Percentiles rank a stretch among this genome's conserved stretches.
Conservation (phyloP, 2,329 filamentous ascomycete species). For the Dactylellina cionopaga region DNA sequence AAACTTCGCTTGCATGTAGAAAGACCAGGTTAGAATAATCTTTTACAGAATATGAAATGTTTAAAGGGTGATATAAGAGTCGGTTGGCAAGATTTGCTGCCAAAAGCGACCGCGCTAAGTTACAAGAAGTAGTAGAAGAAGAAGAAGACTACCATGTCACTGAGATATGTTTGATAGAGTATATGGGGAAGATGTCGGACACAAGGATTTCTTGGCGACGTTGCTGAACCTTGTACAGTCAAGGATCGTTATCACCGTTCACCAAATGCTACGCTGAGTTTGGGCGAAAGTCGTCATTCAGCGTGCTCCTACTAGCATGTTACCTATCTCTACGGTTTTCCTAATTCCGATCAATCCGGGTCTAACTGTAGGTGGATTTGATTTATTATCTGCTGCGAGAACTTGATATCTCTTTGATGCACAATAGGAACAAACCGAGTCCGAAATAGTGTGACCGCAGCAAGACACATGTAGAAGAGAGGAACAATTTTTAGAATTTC, state of each 20-base stretch:
- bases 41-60: too few species aligned
- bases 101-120: slow-evolving; percentile 9
- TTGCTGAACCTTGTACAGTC: slow-evolving; percentile 15
- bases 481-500: slow-evolving; percentile 18
- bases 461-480: background rate
- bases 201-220: slow-evolving; percentile 20
- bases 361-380: slow-evolving; percentile 17
- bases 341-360: slow-evolving; percentile 18
- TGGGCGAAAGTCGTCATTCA: slow-evolving; percentile 30
- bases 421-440: background rate
- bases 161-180: too few species aligned
- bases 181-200: slow-evolving; percentile 9
- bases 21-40: too few species aligned
- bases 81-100: slow-evolving; percentile 14
- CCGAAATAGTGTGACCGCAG: slow-evolving; percentile 1
- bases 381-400: too few species aligned
- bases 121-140: background rate
- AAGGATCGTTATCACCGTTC: slow-evolving; percentile 20
- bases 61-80: too few species aligned
- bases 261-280: background rate
- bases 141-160: background rate
- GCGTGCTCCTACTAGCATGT: slow-evolving; percentile 10
- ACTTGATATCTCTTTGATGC: background rate
- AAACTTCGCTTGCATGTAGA: slow-evolving; percentile 18
- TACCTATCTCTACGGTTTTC: slow-evolving; percentile 11